A percentile compares a stretch with the other conserved stretches of the same genome.
These are phyloP conservation scores for Dacryopinax primogenitus DNA, from an alignment of 768 basidiomycete genomes.

Conservation along the genomic window DNA sequence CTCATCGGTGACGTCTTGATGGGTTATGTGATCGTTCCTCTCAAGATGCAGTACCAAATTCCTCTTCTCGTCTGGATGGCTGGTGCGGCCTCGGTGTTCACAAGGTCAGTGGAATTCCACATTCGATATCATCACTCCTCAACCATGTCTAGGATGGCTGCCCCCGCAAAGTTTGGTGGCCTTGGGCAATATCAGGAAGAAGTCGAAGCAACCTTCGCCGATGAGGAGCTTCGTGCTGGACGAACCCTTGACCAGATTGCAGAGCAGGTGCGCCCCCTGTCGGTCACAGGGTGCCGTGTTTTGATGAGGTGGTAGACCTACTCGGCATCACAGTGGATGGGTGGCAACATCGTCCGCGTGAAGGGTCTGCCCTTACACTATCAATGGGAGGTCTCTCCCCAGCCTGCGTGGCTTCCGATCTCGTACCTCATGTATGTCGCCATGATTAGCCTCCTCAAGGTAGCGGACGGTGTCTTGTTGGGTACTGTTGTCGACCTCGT, in stretches of 20 bases:
- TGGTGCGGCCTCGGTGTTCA: not conserved
- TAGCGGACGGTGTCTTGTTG: not conserved
- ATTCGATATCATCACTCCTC: not conserved
- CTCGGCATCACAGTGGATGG: not conserved
- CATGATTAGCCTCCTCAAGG: constrained; percentile 1
- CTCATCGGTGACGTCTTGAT: constrained; percentile 3
- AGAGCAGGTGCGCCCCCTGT: not conserved
- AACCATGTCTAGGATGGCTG: not conserved
- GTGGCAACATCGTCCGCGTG: not conserved
- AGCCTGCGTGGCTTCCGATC: not conserved
- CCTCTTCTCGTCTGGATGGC: constrained; percentile 4
- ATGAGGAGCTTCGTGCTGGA: not conserved
- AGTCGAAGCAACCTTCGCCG: constrained; percentile 4
- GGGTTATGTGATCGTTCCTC: not conserved
- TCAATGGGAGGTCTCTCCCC: not conserved
- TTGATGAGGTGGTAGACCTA: not conserved
- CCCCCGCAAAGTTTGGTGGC: not conserved
- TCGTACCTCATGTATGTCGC: constrained; percentile 5
- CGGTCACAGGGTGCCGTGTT: no score
- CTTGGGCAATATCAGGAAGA: constrained; percentile 1
- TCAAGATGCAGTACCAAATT: constrained; percentile 3
- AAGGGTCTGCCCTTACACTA: not conserved
- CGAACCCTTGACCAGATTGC: not conserved
- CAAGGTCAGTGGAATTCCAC: not conserved
- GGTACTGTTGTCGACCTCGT: not conserved